These are phyloP conservation scores for Annona squamosa DNA, from an alignment of 164 flowering plant genomes.

Conservation along the genomic window DNA sequence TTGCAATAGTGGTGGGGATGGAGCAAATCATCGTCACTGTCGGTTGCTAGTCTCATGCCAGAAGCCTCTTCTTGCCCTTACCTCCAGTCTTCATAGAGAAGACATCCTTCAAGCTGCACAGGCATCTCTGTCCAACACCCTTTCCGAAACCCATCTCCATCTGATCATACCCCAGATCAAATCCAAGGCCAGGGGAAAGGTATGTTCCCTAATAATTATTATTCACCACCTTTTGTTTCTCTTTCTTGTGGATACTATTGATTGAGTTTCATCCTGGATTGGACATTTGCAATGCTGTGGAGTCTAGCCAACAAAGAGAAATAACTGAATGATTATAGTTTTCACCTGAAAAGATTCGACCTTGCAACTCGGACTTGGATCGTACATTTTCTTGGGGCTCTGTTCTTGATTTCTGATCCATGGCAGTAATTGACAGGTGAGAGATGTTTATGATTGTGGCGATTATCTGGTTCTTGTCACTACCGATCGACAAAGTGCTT, in stretches of 20 bases:
- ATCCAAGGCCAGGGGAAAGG: conserved; percentile 90
- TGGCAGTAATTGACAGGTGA: conserved; percentile 38
- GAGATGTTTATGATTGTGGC: conserved; percentile 87
- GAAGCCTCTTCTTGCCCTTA: not conserved
- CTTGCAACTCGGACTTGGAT: not conserved
- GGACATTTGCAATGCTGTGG: not conserved
- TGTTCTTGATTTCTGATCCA: not conserved
- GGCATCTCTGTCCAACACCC: conserved; percentile 43
- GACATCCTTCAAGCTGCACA: conserved; percentile 33
- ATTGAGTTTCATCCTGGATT: not conserved
- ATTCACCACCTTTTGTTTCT: not conserved
- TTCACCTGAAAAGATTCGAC: not conserved
- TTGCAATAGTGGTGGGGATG: not conserved
- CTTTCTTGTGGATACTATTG: too few species aligned
- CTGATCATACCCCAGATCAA: conserved; percentile 59
- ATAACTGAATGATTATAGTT: too few species aligned
- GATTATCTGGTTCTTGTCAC: conserved; percentile 91
- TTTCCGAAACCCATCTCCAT: conserved; percentile 79
- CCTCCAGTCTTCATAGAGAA: conserved; percentile 26
- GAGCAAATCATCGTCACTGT: not conserved
- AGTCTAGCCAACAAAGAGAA: not conserved
- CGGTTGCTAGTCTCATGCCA: not conserved
- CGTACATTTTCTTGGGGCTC: conserved; percentile 2
- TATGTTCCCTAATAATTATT: conserved; percentile 8
- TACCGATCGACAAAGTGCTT: conserved; percentile 93